phyloP scores from a whole-genome alignment of 1,284 basidiomycete genomes.

The Ganoderma resinaceum region DNA sequence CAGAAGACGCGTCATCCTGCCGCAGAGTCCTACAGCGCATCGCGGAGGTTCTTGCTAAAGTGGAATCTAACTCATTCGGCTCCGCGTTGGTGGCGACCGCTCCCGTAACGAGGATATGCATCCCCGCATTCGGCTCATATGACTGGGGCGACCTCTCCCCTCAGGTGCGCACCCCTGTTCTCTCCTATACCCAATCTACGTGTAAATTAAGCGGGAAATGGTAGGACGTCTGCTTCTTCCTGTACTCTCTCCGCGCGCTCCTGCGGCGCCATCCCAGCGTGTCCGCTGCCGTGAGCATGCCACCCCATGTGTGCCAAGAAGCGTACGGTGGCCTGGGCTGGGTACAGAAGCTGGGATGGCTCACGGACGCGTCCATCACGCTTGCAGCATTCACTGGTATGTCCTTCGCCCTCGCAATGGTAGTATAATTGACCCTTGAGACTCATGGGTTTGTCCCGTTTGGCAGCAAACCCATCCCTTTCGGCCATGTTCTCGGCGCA shows the following conservation, averaged over 20 bases:
- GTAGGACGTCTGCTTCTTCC: constrained; percentile 75
- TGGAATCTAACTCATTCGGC: constrained; percentile 27
- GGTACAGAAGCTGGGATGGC: constrained; percentile 81
- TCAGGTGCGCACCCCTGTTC: constrained; percentile 51
- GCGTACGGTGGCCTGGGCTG: constrained; percentile 69
- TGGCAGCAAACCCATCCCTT: constrained; percentile 70
- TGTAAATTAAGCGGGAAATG: constrained; percentile 17
- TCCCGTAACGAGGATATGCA: constrained; percentile 64
- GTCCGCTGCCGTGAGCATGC: constrained; percentile 74
- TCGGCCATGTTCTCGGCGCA: constrained; percentile 78
- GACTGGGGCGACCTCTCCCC: constrained; percentile 71
- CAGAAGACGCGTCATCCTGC: constrained; percentile 18
- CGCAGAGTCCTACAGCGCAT: constrained; percentile 29
- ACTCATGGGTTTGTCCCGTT: constrained; percentile 15
- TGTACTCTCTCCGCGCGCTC: constrained; percentile 70
- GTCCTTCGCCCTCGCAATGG: constrained; percentile 36
- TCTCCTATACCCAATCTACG: constrained; percentile 3
- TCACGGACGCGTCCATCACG: constrained; percentile 77
- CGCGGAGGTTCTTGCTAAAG: constrained; percentile 27
- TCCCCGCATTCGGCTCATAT: constrained; percentile 75
- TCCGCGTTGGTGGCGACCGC: neutral
- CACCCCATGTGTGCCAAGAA: constrained; percentile 63
- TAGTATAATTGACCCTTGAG: neutral
- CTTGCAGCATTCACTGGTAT: constrained; percentile 83
- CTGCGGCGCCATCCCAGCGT: constrained; percentile 62